Evolutionary conservation across 768 basidiomycete species (phyloP), one percentile per base, ranked within the genome.

Genomic region (Plicaturopsis crispa): DNA sequence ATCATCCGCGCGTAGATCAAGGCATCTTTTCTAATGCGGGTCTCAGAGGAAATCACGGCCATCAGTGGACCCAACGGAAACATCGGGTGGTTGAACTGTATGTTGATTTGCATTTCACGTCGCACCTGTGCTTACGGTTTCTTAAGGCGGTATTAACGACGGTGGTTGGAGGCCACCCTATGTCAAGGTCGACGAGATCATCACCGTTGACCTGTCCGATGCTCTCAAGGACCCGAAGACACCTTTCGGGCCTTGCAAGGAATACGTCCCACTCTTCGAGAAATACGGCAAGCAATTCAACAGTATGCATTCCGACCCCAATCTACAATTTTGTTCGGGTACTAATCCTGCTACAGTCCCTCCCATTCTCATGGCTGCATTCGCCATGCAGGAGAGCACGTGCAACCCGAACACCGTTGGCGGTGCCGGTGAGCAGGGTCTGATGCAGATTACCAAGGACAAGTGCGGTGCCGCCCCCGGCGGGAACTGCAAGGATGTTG

Each of bases 381-480:
- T 94, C 47, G 88, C 89, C 22, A 82, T 94, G 80, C 89, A 93
- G 56, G 92, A 94, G 55, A 78, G 75, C 22, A 65, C 65, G 26
- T 94, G 90, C 67, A 78, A 82, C 47, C 70, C 79, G 2, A 41
- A 60, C 12, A 73, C 72, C 5, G 66, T 77, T 32, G 89, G 89
- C 36, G 81, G 80, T 12, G 84, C 67, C 16, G 84, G 87, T 31
- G 89, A 91, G 56, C 81, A 86, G 51, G 89, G 87, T 22, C 61
- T 91, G 37, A 91, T 91, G 88, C 88, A 92, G 56, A 67, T 92
- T 45, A 84, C 84, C 13, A 51, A 57, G 28, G 84, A 86, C 45
- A 92, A 90, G 58, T 92, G 88, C 49, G 68, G 52, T 32, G 72
- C 62, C 40, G 78, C 78, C 1, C 66, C 68, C 2, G 48, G 53